Evolutionary conservation across 2,329 filamentous ascomycete species (phyloP), one percentile per base, ranked within the genome.

Genomic region (Monilinia polystroma): DNA sequence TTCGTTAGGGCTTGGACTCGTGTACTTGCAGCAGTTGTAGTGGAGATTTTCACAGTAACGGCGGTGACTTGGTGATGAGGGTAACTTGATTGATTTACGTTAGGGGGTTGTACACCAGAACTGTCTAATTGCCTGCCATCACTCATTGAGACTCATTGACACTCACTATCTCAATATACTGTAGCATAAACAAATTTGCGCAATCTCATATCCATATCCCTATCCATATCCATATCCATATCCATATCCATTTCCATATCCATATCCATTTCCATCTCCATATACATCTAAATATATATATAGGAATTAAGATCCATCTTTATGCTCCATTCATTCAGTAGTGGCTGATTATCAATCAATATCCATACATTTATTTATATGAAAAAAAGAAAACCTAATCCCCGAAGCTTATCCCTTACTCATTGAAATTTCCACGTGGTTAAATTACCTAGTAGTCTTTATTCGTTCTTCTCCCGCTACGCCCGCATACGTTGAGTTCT

Each of bases 341-440:
- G 57, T 60, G 35, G 43, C 45, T 60, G 58, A 51, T 38, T 35
- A 60, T 60, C 58, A 51, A 60, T 60, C 51, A 57, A 64, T 57
- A 64, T 57, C 18, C 35, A 55, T 7, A 16, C 23, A 64, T 43
- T 35, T 14, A 38, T 49, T 6, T 16, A 35, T 35, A 35, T 35
- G 43, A 35, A 18, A 45, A 60, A 59, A 55, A 45, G 26, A 2
- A 55, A 43, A 43, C 35, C 12, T 20, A 63, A 23, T 49, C 47
- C 23, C 35, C 38, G 38, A 64, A 45, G 60, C 60, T 32, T 49
- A 64, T 64, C 62, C 23, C 23, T 23, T 45, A 12, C 62, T n/a
- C 62, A 51, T 62, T 58, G 20, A 35, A 41, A 38, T 26, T 47
- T 26, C 62, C 62, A 64, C 62, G 62, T 64, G 62, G 62, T 58